Conservation (phyloP, 371 early-diverging fungal species). For the Synchytrium microbalum region DNA sequence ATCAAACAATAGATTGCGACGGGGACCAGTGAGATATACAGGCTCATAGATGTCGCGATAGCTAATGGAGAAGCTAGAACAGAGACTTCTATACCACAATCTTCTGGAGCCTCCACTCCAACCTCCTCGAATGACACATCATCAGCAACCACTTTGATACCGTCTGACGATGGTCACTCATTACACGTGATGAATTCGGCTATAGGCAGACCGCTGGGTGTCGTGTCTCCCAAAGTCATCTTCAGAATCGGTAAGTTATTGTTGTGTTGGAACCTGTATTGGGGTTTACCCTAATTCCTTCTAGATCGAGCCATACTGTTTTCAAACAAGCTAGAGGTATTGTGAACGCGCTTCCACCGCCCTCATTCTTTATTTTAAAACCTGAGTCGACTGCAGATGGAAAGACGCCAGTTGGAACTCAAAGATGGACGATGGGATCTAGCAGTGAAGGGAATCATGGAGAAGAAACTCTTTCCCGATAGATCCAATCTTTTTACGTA, state of each 20-base stretch:
- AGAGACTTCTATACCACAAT: too few species aligned
- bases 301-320: not conserved
- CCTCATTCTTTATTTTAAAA: too few species aligned
- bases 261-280: not conserved
- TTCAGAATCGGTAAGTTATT: not conserved
- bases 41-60: not conserved
- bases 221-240: not conserved
- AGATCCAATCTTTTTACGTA: slow-evolving; percentile 30
- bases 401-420: slow-evolving; percentile 43
- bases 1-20: too few species aligned
- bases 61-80: too few species aligned
- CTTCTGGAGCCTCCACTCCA: too few species aligned
- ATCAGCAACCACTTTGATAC: too few species aligned
- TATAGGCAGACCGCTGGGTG: not conserved
- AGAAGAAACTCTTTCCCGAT: slow-evolving; percentile 44
- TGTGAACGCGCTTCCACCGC: too few species aligned
- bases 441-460: slow-evolving; percentile 32
- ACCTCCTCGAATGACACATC: too few species aligned
- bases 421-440: slow-evolving; percentile 24
- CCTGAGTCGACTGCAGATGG: too few species aligned
- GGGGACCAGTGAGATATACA: not conserved
- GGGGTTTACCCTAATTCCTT: not conserved
- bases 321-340: not conserved
- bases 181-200: too few species aligned
- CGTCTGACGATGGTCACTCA: too few species aligned